Percentiles rank a stretch among this genome's conserved stretches.
These are phyloP conservation scores for Tremella fuciformis DNA, from an alignment of 768 basidiomycete species.

Conservation along the genomic window DNA sequence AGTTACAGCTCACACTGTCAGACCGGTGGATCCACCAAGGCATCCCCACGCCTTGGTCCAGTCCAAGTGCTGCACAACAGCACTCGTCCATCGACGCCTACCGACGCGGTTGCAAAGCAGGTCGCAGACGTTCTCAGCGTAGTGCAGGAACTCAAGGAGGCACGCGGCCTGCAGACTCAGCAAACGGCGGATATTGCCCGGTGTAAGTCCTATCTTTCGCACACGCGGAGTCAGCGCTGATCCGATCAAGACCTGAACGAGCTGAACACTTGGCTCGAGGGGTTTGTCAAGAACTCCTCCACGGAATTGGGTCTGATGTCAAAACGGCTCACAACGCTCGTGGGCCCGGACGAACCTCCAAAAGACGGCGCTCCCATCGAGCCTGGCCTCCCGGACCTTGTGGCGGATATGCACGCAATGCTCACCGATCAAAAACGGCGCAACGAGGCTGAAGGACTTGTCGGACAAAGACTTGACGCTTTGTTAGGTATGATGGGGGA, in stretches of 20 bases:
- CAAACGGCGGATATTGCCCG: slow-evolving; percentile 51
- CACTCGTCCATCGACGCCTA: not conserved
- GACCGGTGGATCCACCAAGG: slow-evolving; percentile 37
- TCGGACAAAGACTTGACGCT: slow-evolving; percentile 50
- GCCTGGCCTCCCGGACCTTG: slow-evolving; percentile 39
- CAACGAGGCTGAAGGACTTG: slow-evolving; percentile 61
- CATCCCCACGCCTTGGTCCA: slow-evolving; percentile 30
- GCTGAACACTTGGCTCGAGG: slow-evolving; percentile 69
- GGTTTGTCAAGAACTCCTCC: slow-evolving; percentile 73
- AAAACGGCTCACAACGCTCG: slow-evolving; percentile 62
- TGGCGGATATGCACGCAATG: slow-evolving; percentile 54
- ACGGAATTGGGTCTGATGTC: slow-evolving; percentile 67
- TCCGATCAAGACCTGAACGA: slow-evolving; percentile 33
- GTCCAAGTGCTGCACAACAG: slow-evolving; percentile 39
- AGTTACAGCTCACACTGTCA: slow-evolving; percentile 7
- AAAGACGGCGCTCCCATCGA: slow-evolving; percentile 6
- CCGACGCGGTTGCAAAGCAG: slow-evolving; percentile 30
- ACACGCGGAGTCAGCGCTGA: slow-evolving; percentile 13
- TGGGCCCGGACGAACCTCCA: slow-evolving; percentile 34
- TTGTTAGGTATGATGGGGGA: slow-evolving; percentile 46
- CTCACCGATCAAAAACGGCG: slow-evolving; percentile 51
- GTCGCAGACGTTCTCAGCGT: slow-evolving; percentile 39
- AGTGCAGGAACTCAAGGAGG: slow-evolving; percentile 44
- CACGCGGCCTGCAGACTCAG: slow-evolving; percentile 44
- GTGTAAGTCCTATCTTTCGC: slow-evolving; percentile 31